These are phyloP conservation scores for Diaporthe longicolla DNA, from an alignment of 2,329 filamentous ascomycete species.

Conservation along the genomic window DNA sequence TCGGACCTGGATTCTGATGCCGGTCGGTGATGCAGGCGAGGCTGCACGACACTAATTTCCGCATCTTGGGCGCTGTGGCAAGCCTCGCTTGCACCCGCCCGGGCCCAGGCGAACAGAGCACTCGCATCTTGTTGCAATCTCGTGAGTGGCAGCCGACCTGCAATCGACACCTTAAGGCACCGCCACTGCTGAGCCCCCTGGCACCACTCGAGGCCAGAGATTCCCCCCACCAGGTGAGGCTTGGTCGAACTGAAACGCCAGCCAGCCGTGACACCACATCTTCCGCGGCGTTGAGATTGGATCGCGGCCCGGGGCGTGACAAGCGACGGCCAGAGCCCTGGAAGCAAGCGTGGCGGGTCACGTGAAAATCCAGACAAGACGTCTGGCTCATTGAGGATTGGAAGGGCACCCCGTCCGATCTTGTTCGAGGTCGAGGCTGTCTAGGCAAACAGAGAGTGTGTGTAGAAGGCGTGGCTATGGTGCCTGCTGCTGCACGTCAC, in stretches of 20 bases:
- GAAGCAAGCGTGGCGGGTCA: background rate
- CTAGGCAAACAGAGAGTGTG: background rate
- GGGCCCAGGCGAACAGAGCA: background rate
- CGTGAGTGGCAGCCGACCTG: background rate
- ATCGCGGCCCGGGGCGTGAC: background rate
- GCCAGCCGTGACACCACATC: background rate
- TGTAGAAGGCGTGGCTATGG: background rate
- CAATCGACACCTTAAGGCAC: background rate
- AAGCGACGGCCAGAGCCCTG: conserved; percentile 1
- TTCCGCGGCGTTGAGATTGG: background rate
- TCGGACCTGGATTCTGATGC: background rate
- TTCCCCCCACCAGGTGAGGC: background rate
- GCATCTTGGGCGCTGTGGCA: background rate
- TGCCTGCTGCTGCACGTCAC: background rate
- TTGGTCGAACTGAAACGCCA: background rate
- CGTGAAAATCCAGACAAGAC: background rate
- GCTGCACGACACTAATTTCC: conserved; percentile 8
- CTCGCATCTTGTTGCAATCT: background rate
- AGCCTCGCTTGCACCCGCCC: background rate
- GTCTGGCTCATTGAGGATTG: background rate
- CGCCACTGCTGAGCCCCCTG: conserved; percentile 17
- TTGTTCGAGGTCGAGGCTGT: background rate
- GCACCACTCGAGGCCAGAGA: background rate
- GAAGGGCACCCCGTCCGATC: background rate
- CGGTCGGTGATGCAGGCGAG: background rate